These are phyloP conservation scores for Veloboletus limbatus DNA, from an alignment of 1,284 basidiomycete genomes.

Conservation along the genomic window DNA sequence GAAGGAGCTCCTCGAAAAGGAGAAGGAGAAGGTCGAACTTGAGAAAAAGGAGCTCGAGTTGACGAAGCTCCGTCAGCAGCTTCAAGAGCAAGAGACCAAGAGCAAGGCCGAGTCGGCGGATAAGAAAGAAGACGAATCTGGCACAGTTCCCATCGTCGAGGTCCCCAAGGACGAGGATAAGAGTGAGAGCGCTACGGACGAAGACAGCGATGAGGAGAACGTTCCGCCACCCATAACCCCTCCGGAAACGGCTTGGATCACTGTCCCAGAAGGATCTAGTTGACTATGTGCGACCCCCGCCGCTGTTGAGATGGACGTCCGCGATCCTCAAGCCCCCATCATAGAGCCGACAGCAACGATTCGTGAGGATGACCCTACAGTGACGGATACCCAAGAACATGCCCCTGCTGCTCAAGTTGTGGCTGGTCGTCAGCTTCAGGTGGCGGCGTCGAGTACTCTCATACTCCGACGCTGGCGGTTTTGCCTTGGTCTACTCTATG, in stretches of 20 bases:
- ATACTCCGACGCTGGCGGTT: constrained; percentile 40
- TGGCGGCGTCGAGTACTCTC: constrained; percentile 26
- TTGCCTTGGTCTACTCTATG: constrained; percentile 43
- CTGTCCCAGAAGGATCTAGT: constrained; percentile 29
- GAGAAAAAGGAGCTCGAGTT: constrained; percentile 40
- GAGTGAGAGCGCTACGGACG: constrained; percentile 30
- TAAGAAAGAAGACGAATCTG: constrained; percentile 35
- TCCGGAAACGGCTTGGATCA: constrained; percentile 34
- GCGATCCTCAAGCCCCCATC: constrained; percentile 14
- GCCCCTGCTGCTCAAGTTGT: constrained; percentile 17
- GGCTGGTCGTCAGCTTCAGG: constrained; percentile 20
- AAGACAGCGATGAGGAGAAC: constrained; percentile 34
- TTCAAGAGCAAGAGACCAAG: constrained; percentile 48
- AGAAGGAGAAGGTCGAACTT: constrained; percentile 40
- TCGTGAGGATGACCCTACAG: constrained; percentile 17
- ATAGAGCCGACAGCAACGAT: constrained; percentile 26
- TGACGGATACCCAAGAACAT: constrained; percentile 24
- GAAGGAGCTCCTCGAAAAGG: constrained; percentile 47
- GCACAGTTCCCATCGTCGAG: constrained; percentile 20
- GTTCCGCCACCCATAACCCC: constrained; percentile 27
- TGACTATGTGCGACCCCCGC: constrained; percentile 33
- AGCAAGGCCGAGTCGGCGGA: constrained; percentile 38
- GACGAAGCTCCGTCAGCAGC: constrained; percentile 47
- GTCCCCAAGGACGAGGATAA: constrained; percentile 29
- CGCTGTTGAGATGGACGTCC: constrained; percentile 18